Evolutionary conservation across 768 basidiomycete genomes (phyloP).

Genomic region (Suillus alpinus): DNA sequence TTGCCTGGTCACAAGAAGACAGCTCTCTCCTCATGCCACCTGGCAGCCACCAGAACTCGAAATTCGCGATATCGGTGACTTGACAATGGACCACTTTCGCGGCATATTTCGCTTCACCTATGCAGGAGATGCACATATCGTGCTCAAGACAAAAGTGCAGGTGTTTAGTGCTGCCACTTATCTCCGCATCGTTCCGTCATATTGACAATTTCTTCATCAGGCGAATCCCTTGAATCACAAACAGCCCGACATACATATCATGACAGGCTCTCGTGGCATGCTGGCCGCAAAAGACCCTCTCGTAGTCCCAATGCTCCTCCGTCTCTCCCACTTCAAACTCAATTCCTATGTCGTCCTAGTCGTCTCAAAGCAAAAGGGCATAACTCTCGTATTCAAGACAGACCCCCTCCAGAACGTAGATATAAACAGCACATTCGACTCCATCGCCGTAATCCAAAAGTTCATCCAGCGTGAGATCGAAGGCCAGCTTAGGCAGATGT

Average conservation of each 20-base stretch:
- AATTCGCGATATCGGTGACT: conserved; percentile 95
- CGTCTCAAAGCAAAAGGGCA: conserved; percentile 95
- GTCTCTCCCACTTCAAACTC: conserved; percentile 92
- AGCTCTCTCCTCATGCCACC: conserved; percentile 3
- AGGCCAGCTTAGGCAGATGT: conserved; percentile 96
- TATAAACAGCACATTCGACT: conserved; percentile 97
- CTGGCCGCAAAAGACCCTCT: conserved; percentile 93
- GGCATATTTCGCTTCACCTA: conserved; percentile 97
- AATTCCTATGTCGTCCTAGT: conserved; percentile 96
- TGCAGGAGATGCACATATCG: conserved; percentile 85
- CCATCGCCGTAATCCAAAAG: conserved; percentile 95
- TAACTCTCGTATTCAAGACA: conserved; percentile 99
- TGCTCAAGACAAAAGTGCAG: conserved; percentile 91
- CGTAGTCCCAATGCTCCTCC: conserved; percentile 96
- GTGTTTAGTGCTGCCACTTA: conserved; percentile 37
- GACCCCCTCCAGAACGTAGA: conserved; percentile 98
- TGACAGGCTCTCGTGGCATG: conserved; percentile 82
- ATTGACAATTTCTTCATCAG: conserved; percentile 35
- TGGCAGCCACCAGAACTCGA: conserved; percentile 94
- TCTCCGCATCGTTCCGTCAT: not conserved
- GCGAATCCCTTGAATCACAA: conserved; percentile 95
- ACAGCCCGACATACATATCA: conserved; percentile 84
- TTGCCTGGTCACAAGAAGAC: not conserved
- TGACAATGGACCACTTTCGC: conserved; percentile 92
- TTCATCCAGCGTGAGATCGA: conserved; percentile 98